Evolutionary conservation across 495 filamentous ascomycete species (phyloP), one percentile per base, ranked within the genome.

Genomic region (Hypoxylon fragiforme): DNA sequence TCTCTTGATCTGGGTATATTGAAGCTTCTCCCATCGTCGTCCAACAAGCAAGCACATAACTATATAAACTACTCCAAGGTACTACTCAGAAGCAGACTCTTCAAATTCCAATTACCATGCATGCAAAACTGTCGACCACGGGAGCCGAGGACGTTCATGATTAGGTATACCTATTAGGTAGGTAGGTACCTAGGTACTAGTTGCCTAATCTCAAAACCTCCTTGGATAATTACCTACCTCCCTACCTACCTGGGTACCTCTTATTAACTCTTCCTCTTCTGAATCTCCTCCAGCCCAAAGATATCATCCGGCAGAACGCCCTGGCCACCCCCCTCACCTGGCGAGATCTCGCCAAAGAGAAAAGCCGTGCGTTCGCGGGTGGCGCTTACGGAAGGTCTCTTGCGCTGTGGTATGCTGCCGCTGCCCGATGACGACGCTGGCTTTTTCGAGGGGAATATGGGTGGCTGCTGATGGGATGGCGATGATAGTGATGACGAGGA

Each of bases 361-460:
- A 83, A 83, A 3, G 79, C 78, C 31, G 79, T 78, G 38, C 74
- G 71, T 52, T 80, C 80, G 54, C 78, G 73, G 42, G 60, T 74
- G 1, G 70, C 71, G 50, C 70, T 78, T 1, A 66, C 66, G 3
- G 73, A 73, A 6, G 72, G 70, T 45, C 74, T 70, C 60, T 77
- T 70, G 42, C 63, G 56, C 43, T 67, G 64, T 9, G 26, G 19
- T 15, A 21, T 24, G 18, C 15, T 46, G 30, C n/a, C 15, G 41
- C 24, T 28, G 9, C 24, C 24, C 24, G 24, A 28, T 9, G 24
- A 4, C 36, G 62, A 54, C 13, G 49, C 24, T 6, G 31, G 31
- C 4, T 55, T 24, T 16, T 53, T 44, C 2, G 53, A 47, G 2
- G 61, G 54, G 48, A 67, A 65, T 18, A 67, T 55, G 13, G 67